These are phyloP conservation scores for Mycena belliarum DNA, from an alignment of 768 basidiomycete genomes.

Conservation along the genomic window DNA sequence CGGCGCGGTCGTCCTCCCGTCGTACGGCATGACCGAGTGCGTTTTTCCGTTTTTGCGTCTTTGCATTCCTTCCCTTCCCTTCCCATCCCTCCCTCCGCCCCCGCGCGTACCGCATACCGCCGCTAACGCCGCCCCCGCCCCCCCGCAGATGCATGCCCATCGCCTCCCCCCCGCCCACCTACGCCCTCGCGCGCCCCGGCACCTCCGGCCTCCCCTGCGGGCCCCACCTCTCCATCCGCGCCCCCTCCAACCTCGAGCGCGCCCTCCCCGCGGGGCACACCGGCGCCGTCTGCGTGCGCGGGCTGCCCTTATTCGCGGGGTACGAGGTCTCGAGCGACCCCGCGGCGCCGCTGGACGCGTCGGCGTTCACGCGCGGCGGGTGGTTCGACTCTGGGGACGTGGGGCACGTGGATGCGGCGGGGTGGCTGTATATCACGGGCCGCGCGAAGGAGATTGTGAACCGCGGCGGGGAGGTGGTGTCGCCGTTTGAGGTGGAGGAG, in stretches of 20 bases:
- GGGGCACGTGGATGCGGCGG: slow-evolving; percentile 49
- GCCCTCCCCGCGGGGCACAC: slow-evolving; percentile 40
- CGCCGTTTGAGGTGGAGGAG: slow-evolving; percentile 62
- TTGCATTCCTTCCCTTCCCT: no score
- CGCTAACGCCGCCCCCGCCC: slow-evolving; percentile 6
- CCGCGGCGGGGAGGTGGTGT: slow-evolving; percentile 62
- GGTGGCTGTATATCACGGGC: slow-evolving; percentile 54
- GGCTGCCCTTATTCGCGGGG: slow-evolving; percentile 52
- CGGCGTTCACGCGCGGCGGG: slow-evolving; percentile 48
- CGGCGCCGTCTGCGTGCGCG: slow-evolving; percentile 57
- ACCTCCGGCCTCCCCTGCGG: slow-evolving; percentile 51
- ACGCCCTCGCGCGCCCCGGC: slow-evolving; percentile 46
- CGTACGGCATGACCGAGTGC: slow-evolving; percentile 60
- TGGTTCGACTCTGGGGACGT: slow-evolving; percentile 57
- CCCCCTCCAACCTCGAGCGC: slow-evolving; percentile 36
- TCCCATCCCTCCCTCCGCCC: no score
- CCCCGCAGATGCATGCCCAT: slow-evolving; percentile 49
- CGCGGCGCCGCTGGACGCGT: slow-evolving; percentile 43
- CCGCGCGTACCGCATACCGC: neutral
- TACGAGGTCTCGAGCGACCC: slow-evolving; percentile 49
- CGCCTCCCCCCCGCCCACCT: slow-evolving; percentile 43
- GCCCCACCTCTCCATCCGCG: slow-evolving; percentile 45
- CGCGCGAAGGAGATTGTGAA: slow-evolving; percentile 63
- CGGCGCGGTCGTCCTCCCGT: slow-evolving; percentile 55
- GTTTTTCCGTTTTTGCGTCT: no score